phyloP scores from a whole-genome alignment of 805 yeast species.

The Yamadazyma olivae region DNA sequence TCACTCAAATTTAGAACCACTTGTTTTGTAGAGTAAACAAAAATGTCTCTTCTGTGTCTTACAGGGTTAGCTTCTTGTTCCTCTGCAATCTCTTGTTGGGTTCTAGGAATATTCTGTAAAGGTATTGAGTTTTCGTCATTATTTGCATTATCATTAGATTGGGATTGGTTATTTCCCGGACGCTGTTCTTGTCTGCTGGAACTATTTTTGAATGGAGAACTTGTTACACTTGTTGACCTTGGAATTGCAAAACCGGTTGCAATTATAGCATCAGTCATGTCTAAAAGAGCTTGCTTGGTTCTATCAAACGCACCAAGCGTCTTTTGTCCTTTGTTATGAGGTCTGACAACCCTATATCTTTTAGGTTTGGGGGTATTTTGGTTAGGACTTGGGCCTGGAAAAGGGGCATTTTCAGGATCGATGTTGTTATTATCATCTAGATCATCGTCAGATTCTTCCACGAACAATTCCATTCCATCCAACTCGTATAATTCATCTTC shows the following conservation, averaged over 20 bases:
- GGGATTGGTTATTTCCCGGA: not conserved
- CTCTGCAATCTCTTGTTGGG: slow-evolving; percentile 2
- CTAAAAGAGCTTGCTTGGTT: slow-evolving; percentile 37
- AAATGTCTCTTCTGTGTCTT: slow-evolving; percentile 30
- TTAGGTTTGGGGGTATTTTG: slow-evolving; percentile 1
- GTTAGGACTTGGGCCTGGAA: not conserved
- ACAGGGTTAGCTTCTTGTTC: slow-evolving; percentile 7
- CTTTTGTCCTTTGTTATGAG: slow-evolving; percentile 1
- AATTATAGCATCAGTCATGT: slow-evolving; percentile 51
- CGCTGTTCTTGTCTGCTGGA: not conserved
- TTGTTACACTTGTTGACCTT: slow-evolving; percentile 41
- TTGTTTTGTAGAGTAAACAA: slow-evolving; percentile 35
- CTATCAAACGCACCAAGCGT: slow-evolving; percentile 10
- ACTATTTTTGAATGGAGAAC: slow-evolving; percentile 3
- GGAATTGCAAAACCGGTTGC: slow-evolving; percentile 60
- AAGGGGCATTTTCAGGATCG: not conserved
- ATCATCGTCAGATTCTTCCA: slow-evolving; percentile 26
- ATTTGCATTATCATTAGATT: not conserved
- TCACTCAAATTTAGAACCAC: slow-evolving; percentile 27
- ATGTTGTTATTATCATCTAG: not conserved
- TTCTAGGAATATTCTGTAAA: slow-evolving; percentile 1
- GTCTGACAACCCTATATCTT: slow-evolving; percentile 5
- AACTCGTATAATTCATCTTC: slow-evolving; percentile 58
- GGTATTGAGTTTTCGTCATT: slow-evolving; percentile 1
- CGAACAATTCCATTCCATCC: slow-evolving; percentile 38